Base-by-base conservation (phyloP, 164 flowering plant genomes). In the Litsea cubeba region DNA sequence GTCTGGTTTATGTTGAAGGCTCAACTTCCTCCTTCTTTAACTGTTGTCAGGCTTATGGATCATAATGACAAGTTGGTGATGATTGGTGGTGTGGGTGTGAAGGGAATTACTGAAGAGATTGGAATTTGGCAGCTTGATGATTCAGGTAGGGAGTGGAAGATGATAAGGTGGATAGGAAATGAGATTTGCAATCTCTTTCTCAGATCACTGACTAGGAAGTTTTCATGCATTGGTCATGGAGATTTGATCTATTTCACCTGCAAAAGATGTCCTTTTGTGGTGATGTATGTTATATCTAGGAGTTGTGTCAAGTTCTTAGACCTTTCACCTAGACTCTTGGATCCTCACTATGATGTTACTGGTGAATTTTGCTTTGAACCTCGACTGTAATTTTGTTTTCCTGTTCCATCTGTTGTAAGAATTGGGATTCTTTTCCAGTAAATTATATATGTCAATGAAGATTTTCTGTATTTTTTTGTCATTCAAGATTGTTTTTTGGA, bases 11-110 rank as follows among this genome's bases (percentile, higher is more conserved):
- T 50, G 54, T 7, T 69, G 60, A 26, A 69, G 58, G 72, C 58
- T 49, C 72, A n/a, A 23, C n/a, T 69, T 25, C 72, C 72, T 17
- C 58, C n/a, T 25, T 50, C 28, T 69, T 57, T 69, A 28, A 69
- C 72, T 46, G 58, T n/a, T 46, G 24, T 69, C 22, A 69, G 72
- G 20, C 72, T 69, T 7, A 69, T 69, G 72, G 72, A 69, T 49
- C 62, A 12, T 49, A 49, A 69, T 3, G 18, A 69, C 58, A 69
- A 57, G 58, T 49, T 69, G 72, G 72, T 69, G 25, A 69, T 69
- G 60, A 69, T 69, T 4, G 54, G 60, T 3, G 72, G 72, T 14
- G 26, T 69, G 6, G 72, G 72, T 20, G 49, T 22, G 30, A 18
- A 22, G 18, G 72, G 72, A 69, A 40, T 69, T 17, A 69, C 72